Percentiles rank a stretch among this genome's conserved stretches.
Conservation (phyloP, 2,329 filamentous ascomycete species). For the Hypoxylon sp. region DNA sequence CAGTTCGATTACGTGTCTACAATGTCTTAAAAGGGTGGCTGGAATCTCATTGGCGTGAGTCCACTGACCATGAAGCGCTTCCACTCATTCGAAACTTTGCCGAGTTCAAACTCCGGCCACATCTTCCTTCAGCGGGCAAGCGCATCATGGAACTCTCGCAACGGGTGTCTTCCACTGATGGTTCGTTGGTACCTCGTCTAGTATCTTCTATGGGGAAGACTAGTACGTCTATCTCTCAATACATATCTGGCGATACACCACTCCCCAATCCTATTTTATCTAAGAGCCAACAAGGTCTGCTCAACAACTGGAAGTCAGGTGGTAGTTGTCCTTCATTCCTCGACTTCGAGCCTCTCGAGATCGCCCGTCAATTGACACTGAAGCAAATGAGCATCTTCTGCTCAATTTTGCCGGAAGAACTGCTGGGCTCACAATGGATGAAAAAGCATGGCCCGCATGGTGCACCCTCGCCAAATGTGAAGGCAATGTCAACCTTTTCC, state of each 20-base stretch:
- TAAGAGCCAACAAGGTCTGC: slow-evolving; percentile 79
- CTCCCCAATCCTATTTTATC: slow-evolving; percentile 77
- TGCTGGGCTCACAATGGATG: slow-evolving; percentile 93
- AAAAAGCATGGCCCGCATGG: slow-evolving; percentile 89
- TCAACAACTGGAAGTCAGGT: slow-evolving; percentile 81
- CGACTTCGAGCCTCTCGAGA: slow-evolving; percentile 90
- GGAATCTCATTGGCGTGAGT: slow-evolving; percentile 92
- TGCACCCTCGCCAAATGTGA: slow-evolving; percentile 85
- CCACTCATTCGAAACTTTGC: slow-evolving; percentile 84
- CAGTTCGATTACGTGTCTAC: slow-evolving; percentile 90
- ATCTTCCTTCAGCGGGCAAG: slow-evolving; percentile 81
- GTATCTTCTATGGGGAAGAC: slow-evolving; percentile 91
- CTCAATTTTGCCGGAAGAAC: slow-evolving; percentile 89
- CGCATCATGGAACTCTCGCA: slow-evolving; percentile 83
- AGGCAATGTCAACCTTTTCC: slow-evolving; percentile 91
- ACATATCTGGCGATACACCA: slow-evolving; percentile 77
- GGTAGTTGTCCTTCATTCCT: slow-evolving; percentile 79
- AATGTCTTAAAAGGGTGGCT: slow-evolving; percentile 98
- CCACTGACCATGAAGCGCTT: slow-evolving; percentile 82
- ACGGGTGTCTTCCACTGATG: slow-evolving; percentile 79
- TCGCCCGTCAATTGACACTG: slow-evolving; percentile 91
- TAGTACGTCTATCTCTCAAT: slow-evolving; percentile 78
- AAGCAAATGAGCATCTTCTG: slow-evolving; percentile 94
- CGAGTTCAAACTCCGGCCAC: slow-evolving; percentile 73
- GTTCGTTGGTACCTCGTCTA: slow-evolving; percentile 82